These are phyloP conservation scores for Ceratocystis albifundus DNA, from an alignment of 2,329 filamentous ascomycete species.

Conservation along the genomic window DNA sequence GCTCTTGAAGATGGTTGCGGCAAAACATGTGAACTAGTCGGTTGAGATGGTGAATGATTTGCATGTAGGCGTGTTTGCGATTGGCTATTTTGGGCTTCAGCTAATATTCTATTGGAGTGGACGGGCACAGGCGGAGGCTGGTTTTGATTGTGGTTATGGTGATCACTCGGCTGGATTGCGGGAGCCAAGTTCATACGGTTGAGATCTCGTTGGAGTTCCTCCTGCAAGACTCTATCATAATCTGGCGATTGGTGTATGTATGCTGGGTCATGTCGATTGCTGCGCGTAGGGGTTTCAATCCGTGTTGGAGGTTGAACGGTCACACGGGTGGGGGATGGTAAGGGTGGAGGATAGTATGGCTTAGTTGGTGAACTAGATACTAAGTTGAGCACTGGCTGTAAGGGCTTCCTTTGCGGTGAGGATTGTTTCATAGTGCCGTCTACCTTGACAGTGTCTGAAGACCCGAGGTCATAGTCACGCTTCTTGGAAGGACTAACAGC, in stretches of 20 bases:
- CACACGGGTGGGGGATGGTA: conserved; percentile 46
- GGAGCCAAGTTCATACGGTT: conserved; percentile 42
- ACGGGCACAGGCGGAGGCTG: conserved; percentile 18
- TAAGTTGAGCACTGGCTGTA: conserved; percentile 28
- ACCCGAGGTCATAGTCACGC: conserved; percentile 35
- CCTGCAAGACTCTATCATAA: conserved; percentile 49
- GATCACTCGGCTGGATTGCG: conserved; percentile 27
- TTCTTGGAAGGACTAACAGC: conserved; percentile 43
- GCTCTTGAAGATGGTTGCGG: conserved; percentile 4
- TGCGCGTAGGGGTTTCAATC: conserved; percentile 21
- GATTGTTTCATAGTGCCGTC: conserved; percentile 43
- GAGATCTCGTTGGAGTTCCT: conserved; percentile 54
- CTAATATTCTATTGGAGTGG: conserved; percentile 17
- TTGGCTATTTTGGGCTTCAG: conserved; percentile 6
- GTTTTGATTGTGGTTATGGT: conserved; percentile 4
- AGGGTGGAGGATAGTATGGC: conserved; percentile 6
- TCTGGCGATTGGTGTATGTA: conserved; percentile 39
- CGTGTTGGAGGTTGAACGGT: conserved; percentile 40
- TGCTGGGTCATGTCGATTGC: background rate
- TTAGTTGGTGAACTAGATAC: conserved; percentile 13
- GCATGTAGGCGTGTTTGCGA: background rate
- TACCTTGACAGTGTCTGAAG: conserved; percentile 45
- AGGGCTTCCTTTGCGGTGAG: conserved; percentile 49
- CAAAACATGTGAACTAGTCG: background rate
- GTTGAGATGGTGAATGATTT: background rate